A percentile compares a stretch with the other conserved stretches of the same genome.
phyloP scores from a whole-genome alignment of 2,329 filamentous ascomycete species.

The Alternaria triticina region DNA sequence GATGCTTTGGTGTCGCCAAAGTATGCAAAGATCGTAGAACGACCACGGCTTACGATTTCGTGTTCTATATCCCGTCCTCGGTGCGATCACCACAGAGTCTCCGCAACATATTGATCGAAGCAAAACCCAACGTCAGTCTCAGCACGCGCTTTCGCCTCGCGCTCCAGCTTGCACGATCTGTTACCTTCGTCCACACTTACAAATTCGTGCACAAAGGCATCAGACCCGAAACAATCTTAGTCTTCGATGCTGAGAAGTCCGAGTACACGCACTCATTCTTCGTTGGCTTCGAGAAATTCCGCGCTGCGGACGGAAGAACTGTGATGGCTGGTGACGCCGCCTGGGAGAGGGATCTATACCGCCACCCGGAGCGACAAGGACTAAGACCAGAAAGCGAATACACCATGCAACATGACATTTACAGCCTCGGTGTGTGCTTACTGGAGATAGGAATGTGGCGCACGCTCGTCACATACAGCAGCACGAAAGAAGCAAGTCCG shows the following conservation, averaged over 20 bases:
- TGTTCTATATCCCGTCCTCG: neutral
- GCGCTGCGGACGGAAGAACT: too few relatives aligned
- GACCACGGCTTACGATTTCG: too few relatives aligned
- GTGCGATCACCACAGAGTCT: neutral
- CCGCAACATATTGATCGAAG: neutral
- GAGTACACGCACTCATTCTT: neutral
- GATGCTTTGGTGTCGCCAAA: too few relatives aligned
- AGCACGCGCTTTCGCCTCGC: neutral
- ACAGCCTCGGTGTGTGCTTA: neutral
- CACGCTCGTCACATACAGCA: neutral
- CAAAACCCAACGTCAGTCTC: neutral
- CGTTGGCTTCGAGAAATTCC: neutral
- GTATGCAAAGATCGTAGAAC: too few relatives aligned
- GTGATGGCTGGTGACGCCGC: too few relatives aligned
- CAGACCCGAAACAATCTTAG: neutral
- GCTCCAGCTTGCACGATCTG: neutral
- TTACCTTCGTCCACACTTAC: neutral
- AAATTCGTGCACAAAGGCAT: neutral
- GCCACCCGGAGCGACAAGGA: neutral
- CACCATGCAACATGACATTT: neutral
- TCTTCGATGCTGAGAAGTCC: rapidly evolving
- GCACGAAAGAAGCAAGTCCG: rapidly evolving
- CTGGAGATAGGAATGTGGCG: neutral
- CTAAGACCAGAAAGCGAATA: neutral
- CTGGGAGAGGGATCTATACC: neutral